A percentile compares a stretch with the other conserved stretches of the same genome.
phyloP scores from a whole-genome alignment of 2,329 filamentous ascomycete genomes.

The Alternaria arbusti region DNA sequence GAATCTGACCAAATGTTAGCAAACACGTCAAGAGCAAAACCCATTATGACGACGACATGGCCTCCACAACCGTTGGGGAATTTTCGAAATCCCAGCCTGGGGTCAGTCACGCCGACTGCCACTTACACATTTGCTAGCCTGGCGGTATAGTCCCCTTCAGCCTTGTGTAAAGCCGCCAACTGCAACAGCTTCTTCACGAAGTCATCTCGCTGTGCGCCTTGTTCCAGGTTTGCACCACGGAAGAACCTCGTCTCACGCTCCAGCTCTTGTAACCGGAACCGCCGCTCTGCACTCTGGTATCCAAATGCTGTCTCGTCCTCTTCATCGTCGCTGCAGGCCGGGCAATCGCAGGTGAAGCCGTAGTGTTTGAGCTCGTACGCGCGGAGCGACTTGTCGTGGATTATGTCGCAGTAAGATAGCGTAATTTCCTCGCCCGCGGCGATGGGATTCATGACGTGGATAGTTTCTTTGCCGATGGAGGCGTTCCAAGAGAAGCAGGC shows the following conservation, averaged over 20 bases:
- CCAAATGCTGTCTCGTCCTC: conserved; percentile 35
- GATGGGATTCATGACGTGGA: conserved; percentile 46
- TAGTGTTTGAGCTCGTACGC: conserved; percentile 45
- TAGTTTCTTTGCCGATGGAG: conserved; percentile 34
- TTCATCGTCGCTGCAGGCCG: conserved; percentile 42
- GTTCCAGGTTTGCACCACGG: conserved; percentile 17
- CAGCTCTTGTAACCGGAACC: conserved; percentile 42
- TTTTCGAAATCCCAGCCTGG: not conserved
- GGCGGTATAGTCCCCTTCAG: conserved; percentile 33
- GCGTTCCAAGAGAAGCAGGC: conserved; percentile 47
- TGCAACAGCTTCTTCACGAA: conserved; percentile 34
- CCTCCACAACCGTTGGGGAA: not conserved
- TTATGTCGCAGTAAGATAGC: conserved; percentile 47
- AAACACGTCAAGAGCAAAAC: not conserved
- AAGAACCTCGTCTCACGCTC: conserved; percentile 35
- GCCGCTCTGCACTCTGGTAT: conserved; percentile 37
- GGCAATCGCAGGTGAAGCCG: conserved; percentile 47
- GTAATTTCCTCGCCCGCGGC: conserved; percentile 47
- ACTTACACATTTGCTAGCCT: conserved; percentile 38
- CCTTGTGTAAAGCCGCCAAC: conserved; percentile 34
- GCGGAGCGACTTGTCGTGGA: conserved; percentile 36
- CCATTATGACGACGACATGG: not conserved
- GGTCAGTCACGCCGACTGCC: not conserved
- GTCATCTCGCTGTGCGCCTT: conserved; percentile 16
- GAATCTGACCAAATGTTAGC: conserved; percentile 27